Evolutionary conservation across 2,329 filamentous ascomycete species (phyloP), one percentile per base, ranked within the genome.

Genomic region (Claviceps sp.): DNA sequence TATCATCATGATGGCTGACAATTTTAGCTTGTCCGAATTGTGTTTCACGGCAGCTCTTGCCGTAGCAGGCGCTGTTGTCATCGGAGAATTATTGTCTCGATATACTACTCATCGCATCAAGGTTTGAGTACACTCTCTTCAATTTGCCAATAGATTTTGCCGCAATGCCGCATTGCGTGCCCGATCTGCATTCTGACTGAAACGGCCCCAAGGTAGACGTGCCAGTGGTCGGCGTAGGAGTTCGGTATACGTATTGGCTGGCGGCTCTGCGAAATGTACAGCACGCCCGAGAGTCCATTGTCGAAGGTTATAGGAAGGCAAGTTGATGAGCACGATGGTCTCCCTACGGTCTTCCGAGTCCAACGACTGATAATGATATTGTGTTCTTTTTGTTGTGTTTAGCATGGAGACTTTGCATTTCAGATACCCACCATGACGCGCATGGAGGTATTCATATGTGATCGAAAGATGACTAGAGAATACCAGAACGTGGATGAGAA

Each of bases 401-500:
- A 56, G 55, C 38, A 56, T 40, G 46, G 53, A 9, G 37, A 54
- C 22, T 43, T 20, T 24, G 53, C 47, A 2, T 55, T 56, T 47
- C 55, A 56, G 38, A 55, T 56, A 40, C 55, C 55, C 1, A 56
- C 55, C 37, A 52, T 56, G 55, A 56, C 50, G 30, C 48, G 53
- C 3, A 56, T 56, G 55, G 55, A 56, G 37, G 47, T 55, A 18
- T 56, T 56, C 18, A 53, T 56, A 22, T 56, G 55, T 49, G 50
- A 55, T 42, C 38, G 53, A 3, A 38, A 52, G 37, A 54, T 56
- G 55, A 55, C 55, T 8, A 48, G 52, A 18, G 53, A 56, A 18
- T 56, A 56, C 18, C 51, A 53, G 22, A 49, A 50, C 14, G 47
- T 54, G 20, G 53, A 55, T 30, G 51, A 55, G 9, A 45, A 52